Conservation (phyloP, 78 protist species). For the Dictyostelium capitatum region DNA sequence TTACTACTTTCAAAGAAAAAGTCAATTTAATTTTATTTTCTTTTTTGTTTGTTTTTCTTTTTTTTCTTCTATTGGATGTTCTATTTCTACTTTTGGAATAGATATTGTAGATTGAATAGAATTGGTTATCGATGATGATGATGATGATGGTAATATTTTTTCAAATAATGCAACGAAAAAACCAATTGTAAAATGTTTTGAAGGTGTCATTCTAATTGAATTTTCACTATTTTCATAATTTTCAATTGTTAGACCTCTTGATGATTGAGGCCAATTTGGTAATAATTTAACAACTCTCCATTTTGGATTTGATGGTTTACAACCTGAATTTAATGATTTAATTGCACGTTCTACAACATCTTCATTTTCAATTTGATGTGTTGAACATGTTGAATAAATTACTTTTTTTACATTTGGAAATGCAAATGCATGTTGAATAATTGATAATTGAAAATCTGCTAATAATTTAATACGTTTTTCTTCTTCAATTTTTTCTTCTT, state of each 20-base stretch:
- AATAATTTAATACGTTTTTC: constrained; percentile 43
- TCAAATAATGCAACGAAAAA: constrained; percentile 81
- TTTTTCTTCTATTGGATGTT: not conserved
- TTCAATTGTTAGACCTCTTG: constrained; percentile 73
- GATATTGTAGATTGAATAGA: no score
- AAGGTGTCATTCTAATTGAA: constrained; percentile 60
- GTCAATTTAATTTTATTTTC: not conserved
- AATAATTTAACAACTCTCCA: constrained; percentile 55
- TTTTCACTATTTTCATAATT: constrained; percentile 29
- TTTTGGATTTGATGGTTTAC: not conserved
- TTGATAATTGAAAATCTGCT: constrained; percentile 82
- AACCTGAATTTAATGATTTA: constrained; percentile 13
- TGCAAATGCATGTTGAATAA: constrained; percentile 73
- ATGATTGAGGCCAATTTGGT: constrained; percentile 50
- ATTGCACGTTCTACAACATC: constrained; percentile 77
- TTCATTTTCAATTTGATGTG: constrained; percentile 82
- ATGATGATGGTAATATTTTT: constrained; percentile 6
- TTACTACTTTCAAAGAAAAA: not conserved
- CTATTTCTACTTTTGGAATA: no score
- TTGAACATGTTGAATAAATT: constrained; percentile 78
- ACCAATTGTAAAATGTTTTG: constrained; percentile 72
- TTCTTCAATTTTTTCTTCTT: constrained; percentile 8
- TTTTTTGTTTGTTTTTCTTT: not conserved
- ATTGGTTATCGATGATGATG: no score
- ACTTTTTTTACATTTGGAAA: constrained; percentile 80